These are phyloP conservation scores for Candida methanosorbosa DNA, from an alignment of 805 yeast genomes.

Conservation along the genomic window DNA sequence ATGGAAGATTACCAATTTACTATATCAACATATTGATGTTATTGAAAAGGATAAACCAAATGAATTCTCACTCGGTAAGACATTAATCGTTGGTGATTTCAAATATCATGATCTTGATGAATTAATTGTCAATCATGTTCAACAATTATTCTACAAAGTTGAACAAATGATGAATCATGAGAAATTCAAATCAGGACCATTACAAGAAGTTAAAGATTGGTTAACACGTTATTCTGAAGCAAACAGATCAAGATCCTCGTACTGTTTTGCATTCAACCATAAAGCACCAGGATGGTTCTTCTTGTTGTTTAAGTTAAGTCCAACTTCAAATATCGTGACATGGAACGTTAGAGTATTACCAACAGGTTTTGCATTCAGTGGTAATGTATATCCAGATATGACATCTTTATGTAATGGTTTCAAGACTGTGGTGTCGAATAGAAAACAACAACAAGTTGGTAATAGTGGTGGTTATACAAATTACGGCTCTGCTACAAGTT, in stretches of 20 bases:
- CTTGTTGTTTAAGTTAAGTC: conserved; percentile 76
- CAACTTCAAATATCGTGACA: conserved; percentile 56
- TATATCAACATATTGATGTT: conserved; percentile 88
- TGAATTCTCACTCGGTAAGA: conserved; percentile 52
- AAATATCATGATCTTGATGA: conserved; percentile 87
- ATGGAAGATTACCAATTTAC: conserved; percentile 89
- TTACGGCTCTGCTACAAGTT: conserved; percentile 1
- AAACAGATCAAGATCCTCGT: conserved; percentile 82
- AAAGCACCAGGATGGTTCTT: conserved; percentile 91
- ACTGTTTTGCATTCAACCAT: conserved; percentile 85
- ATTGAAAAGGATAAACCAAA: conserved; percentile 63
- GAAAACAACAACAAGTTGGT: conserved; percentile 11
- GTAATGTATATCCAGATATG: conserved; percentile 84
- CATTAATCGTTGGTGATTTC: conserved; percentile 54
- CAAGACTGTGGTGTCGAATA: conserved; percentile 45
- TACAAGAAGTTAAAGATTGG: conserved; percentile 77
- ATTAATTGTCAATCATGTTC: conserved; percentile 78
- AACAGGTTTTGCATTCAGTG: conserved; percentile 73
- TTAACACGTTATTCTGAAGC: conserved; percentile 85
- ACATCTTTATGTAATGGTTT: conserved; percentile 88
- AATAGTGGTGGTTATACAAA: conserved; percentile 6
- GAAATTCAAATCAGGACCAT: conserved; percentile 76
- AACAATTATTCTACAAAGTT: conserved; percentile 73
- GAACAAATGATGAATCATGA: conserved; percentile 82
- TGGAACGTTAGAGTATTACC: conserved; percentile 93